A percentile compares a stretch with the other conserved stretches of the same genome.
Evolutionary conservation across 192 early-diverging fungal species (phyloP).

Genomic region (Entrophospora sp.): DNA sequence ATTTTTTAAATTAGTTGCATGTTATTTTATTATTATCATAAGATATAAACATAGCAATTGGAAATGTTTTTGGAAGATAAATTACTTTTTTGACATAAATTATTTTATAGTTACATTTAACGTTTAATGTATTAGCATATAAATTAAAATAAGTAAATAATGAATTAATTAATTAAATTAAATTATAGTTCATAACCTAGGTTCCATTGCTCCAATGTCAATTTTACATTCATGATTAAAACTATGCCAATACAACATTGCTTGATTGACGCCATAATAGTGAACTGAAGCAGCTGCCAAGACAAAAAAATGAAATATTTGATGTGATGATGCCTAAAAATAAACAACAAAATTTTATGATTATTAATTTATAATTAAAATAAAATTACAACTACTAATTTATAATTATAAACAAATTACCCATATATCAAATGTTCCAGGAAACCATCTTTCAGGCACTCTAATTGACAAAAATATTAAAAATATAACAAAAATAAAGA

Average conservation of each 20-base stretch:
- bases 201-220: conserved; percentile 23
- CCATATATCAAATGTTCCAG: conserved; percentile 76
- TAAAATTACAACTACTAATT: neutral
- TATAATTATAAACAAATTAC: conserved; percentile 31
- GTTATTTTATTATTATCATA: no score
- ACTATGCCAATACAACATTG: conserved; percentile 45
- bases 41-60: no score
- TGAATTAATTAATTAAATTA: neutral
- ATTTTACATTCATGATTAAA: conserved; percentile 27
- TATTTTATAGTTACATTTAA: no score
- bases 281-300: conserved; percentile 62
- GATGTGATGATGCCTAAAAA: conserved; percentile 64
- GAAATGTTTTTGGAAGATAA: no score
- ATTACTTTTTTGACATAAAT: no score
- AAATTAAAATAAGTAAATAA: no score
- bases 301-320: conserved; percentile 84
- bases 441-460: conserved; percentile 79
- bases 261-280: conserved; percentile 56
- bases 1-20: no score
- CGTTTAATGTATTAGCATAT: no score
- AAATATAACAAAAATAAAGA: neutral
- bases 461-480: conserved; percentile 22
- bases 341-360: neutral
- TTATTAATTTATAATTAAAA: neutral
- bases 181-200: no score